A percentile compares a stretch with the other conserved stretches of the same genome.
phyloP scores from a whole-genome alignment of 2,329 filamentous ascomycete genomes.

The Calonectria hawksworthii region DNA sequence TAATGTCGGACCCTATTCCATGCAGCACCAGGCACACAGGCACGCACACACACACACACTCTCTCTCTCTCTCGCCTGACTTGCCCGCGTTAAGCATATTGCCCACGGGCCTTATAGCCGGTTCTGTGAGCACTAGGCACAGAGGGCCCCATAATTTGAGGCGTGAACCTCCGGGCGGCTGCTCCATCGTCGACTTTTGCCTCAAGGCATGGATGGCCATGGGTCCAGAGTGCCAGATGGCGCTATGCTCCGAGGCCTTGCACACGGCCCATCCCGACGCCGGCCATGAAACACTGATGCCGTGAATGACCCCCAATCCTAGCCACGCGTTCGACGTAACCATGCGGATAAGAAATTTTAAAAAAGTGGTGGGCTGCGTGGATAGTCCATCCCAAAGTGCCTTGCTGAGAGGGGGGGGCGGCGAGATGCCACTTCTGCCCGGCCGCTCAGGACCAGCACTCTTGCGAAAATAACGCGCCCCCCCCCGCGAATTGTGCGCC shows the following conservation, averaged over 20 bases:
- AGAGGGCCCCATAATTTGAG: not conserved
- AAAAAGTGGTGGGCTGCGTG: slow-evolving; percentile 1
- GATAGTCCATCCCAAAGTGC: not conserved
- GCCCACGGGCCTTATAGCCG: not conserved
- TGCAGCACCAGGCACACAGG: not conserved
- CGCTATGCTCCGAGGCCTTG: not conserved
- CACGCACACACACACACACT: no score
- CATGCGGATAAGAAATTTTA: slow-evolving; percentile 1
- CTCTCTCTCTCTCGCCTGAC: no score
- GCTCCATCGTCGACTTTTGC: not conserved
- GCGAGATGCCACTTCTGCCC: not conserved
- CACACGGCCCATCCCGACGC: not conserved
- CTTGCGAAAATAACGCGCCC: not conserved
- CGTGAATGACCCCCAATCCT: not conserved
- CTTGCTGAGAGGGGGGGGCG: not conserved
- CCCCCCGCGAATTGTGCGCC: not conserved
- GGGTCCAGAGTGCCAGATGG: not conserved
- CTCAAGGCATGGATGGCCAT: not conserved
- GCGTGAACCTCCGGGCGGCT: not conserved
- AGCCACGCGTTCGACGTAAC: not conserved
- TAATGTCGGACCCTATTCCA: slow-evolving; percentile 1
- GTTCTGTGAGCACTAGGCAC: not conserved
- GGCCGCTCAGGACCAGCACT: not conserved
- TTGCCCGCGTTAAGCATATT: not conserved
- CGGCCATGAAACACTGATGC: not conserved